phyloP scores from a whole-genome alignment of 2,329 filamentous ascomycete genomes.

The Fusarium burgessii region DNA sequence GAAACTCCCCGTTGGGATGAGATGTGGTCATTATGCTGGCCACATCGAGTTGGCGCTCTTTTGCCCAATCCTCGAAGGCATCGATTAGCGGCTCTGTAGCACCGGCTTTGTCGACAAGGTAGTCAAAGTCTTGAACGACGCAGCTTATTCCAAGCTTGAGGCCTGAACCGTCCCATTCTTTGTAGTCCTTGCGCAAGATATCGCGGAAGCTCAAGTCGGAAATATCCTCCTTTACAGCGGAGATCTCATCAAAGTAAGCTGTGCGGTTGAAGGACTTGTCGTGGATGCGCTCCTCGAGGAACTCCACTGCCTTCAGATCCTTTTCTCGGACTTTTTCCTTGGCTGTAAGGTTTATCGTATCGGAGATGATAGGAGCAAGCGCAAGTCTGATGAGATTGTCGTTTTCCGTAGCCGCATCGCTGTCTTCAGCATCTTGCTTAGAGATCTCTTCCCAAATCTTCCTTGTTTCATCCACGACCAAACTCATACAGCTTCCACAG shows the following conservation, averaged over 20 bases:
- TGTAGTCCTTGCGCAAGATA: slow-evolving; percentile 85
- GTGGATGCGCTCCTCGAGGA: slow-evolving; percentile 65
- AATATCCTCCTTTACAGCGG: slow-evolving; percentile 75
- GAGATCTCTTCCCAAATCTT: slow-evolving; percentile 68
- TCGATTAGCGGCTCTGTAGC: slow-evolving; percentile 59
- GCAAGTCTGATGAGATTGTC: slow-evolving; percentile 74
- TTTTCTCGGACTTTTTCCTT: slow-evolving; percentile 73
- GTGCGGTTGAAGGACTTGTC: slow-evolving; percentile 62
- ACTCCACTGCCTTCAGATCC: slow-evolving; percentile 69
- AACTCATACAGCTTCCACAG: slow-evolving; percentile 78
- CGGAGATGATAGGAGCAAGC: slow-evolving; percentile 78
- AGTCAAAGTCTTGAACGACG: slow-evolving; percentile 71
- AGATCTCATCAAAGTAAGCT: slow-evolving; percentile 70
- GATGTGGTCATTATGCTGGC: slow-evolving; percentile 78
- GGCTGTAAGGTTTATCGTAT: slow-evolving; percentile 74
- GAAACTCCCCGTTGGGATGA: slow-evolving; percentile 65
- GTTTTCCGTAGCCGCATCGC: slow-evolving; percentile 55
- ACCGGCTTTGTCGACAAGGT: slow-evolving; percentile 67
- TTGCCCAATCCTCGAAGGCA: slow-evolving; percentile 64
- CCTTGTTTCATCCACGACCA: slow-evolving; percentile 72
- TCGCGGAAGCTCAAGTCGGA: slow-evolving; percentile 71
- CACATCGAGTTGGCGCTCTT: slow-evolving; percentile 71
- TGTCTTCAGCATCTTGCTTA: slow-evolving; percentile 33
- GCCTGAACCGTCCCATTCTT: slow-evolving; percentile 74
- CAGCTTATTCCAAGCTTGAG: slow-evolving; percentile 75